These are phyloP conservation scores for Salvia hispanica DNA, from an alignment of 257 asterid genomes.

Conservation along the genomic window DNA sequence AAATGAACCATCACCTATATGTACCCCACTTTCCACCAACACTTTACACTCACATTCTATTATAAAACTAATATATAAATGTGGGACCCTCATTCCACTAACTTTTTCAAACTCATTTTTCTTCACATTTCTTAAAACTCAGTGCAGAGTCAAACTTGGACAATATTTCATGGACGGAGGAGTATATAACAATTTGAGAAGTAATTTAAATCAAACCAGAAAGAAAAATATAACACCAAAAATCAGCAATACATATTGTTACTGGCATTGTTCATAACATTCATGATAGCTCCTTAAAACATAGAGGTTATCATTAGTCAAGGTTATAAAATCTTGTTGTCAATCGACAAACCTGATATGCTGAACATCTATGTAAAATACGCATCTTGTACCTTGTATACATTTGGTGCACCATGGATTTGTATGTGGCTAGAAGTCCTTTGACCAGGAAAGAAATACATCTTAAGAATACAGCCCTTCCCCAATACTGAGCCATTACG, in stretches of 20 bases:
- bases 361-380: constrained; percentile 6
- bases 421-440: constrained; percentile 91
- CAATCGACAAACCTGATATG: constrained; percentile 23
- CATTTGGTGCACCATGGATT: constrained; percentile 97
- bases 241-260: constrained; percentile 27
- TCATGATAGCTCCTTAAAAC: constrained; percentile 9
- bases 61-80: too few species aligned
- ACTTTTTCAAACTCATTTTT: too few species aligned
- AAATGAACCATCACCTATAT: not conserved
- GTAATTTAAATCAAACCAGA: constrained; percentile 14
- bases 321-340: constrained; percentile 18
- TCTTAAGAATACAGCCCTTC: constrained; percentile 92
- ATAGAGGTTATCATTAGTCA: constrained; percentile 15
- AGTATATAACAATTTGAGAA: not conserved
- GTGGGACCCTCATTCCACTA: too few species aligned
- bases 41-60: too few species aligned
- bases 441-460: constrained; percentile 98
- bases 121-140: too few species aligned
- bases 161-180: too few species aligned
- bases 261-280: constrained; percentile 21
- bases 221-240: not conserved
- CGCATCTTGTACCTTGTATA: constrained; percentile 64
- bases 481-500: constrained; percentile 98
- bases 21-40: too few species aligned
- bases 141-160: too few species aligned